Percentiles rank a stretch among this genome's conserved stretches.
Conservation (phyloP, 2,329 filamentous ascomycete species). For the Boeremia lycopersici region DNA sequence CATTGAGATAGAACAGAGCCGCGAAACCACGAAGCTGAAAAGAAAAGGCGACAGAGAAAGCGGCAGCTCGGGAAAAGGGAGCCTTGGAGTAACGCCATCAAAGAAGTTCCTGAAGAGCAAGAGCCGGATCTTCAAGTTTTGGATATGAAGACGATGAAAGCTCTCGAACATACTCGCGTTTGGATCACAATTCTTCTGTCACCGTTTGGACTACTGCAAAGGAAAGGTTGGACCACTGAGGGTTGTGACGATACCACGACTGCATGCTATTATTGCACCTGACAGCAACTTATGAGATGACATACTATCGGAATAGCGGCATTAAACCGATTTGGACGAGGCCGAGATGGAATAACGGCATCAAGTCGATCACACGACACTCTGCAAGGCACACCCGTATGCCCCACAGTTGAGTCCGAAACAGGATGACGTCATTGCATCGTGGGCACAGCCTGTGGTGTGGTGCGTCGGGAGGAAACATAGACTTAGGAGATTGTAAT, state of each 20-base stretch:
- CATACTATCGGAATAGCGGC: slow-evolving; percentile 12
- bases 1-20: slow-evolving; percentile 6
- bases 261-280: slow-evolving; percentile 22
- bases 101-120: slow-evolving; percentile 44
- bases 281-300: slow-evolving; percentile 18
- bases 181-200: slow-evolving; percentile 6
- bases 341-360: slow-evolving; percentile 8
- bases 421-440: slow-evolving; percentile 35
- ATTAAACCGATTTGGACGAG: neutral
- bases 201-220: slow-evolving; percentile 8
- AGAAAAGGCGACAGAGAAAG: slow-evolving; percentile 20
- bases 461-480: neutral
- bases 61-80: slow-evolving; percentile 9
- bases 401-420: slow-evolving; percentile 14
- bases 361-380: slow-evolving; percentile 29
- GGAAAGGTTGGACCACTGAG: slow-evolving; percentile 4
- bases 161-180: neutral
- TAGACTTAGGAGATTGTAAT: neutral
- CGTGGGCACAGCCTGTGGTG: neutral
- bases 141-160: slow-evolving; percentile 27
- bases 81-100: slow-evolving; percentile 18
- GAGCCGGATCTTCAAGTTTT: slow-evolving; percentile 47
- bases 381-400: slow-evolving; percentile 47
- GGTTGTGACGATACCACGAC: slow-evolving; percentile 26
- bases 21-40: slow-evolving; percentile 27